A percentile compares a stretch with the other conserved stretches of the same genome.
Conservation (phyloP, 2,329 filamentous ascomycete genomes). For the Mariannaea elegans region DNA sequence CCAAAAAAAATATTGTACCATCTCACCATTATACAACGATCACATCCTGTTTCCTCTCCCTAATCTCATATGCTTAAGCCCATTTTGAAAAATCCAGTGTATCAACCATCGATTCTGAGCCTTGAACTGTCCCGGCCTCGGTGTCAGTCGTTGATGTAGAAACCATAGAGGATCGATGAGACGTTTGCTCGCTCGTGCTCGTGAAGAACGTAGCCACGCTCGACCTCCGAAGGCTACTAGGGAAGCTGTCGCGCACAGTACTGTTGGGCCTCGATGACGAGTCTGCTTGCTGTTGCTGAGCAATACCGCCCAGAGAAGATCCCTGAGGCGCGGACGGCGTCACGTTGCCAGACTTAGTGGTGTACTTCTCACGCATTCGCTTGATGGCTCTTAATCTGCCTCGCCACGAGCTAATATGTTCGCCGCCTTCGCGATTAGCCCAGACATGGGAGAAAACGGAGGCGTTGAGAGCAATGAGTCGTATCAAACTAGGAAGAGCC, state of each 20-base stretch:
- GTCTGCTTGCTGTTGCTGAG: slow-evolving; percentile 34
- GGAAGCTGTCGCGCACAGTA: slow-evolving; percentile 67
- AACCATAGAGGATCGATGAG: slow-evolving; percentile 67
- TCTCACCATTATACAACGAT: slow-evolving; percentile 19
- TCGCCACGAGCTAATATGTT: slow-evolving; percentile 90
- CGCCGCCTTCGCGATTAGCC: slow-evolving; percentile 77
- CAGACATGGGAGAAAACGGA: slow-evolving; percentile 95
- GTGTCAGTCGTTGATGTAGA: slow-evolving; percentile 63
- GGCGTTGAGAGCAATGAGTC: slow-evolving; percentile 89
- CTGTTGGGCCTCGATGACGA: slow-evolving; percentile 52
- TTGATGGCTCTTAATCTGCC: slow-evolving; percentile 87
- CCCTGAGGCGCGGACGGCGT: slow-evolving; percentile 42
- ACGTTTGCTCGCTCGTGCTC: slow-evolving; percentile 63
- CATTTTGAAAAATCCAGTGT: slow-evolving; percentile 52
- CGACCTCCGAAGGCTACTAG: slow-evolving; percentile 66
- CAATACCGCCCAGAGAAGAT: slow-evolving; percentile 41
- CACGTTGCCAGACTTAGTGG: slow-evolving; percentile 49
- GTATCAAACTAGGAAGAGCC: slow-evolving; percentile 84
- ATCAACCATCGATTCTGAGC: slow-evolving; percentile 45
- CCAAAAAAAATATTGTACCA: neutral
- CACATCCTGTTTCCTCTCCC: neutral
- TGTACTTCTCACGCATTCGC: slow-evolving; percentile 76
- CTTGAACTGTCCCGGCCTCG: slow-evolving; percentile 52
- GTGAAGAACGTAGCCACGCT: slow-evolving; percentile 73
- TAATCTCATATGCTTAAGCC: slow-evolving; percentile 38